Evolutionary conservation across 2,329 filamentous ascomycete species (phyloP).

Genomic region (Penicillium hordei): DNA sequence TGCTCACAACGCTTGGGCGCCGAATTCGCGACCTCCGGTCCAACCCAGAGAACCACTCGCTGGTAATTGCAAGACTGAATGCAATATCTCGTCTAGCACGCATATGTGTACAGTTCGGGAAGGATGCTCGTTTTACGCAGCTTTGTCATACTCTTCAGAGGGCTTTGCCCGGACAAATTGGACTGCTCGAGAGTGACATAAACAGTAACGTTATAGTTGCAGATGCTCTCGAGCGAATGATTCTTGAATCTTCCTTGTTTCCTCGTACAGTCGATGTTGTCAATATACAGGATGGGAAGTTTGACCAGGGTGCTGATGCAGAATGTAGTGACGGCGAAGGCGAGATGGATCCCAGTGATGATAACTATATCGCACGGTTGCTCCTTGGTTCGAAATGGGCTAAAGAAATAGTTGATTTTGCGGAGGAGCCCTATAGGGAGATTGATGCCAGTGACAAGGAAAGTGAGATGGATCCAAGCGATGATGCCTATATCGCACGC

Average conservation of each 20-base stretch:
- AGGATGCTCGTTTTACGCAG: neutral
- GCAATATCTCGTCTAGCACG: neutral
- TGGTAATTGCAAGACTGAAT: neutral
- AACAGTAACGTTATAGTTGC: neutral
- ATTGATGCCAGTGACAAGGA: neutral
- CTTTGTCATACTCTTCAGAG: neutral
- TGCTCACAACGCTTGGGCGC: neutral
- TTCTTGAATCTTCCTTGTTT: neutral
- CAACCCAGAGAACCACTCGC: neutral
- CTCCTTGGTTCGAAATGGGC: neutral
- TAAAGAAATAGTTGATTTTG: neutral
- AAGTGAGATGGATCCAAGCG: neutral
- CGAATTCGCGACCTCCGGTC: neutral
- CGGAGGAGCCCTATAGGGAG: neutral
- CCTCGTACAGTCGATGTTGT: no score
- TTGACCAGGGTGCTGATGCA: neutral
- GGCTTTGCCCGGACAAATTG: neutral
- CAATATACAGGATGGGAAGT: no score
- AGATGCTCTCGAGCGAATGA: neutral
- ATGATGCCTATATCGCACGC: slow-evolving; percentile 1
- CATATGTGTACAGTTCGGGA: neutral
- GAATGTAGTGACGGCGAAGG: neutral
- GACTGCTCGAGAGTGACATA: neutral
- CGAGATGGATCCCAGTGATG: neutral
- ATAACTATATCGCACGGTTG: neutral